Conservation (phyloP, 148 eudicot genomes). For the Cornus suecica region DNA sequence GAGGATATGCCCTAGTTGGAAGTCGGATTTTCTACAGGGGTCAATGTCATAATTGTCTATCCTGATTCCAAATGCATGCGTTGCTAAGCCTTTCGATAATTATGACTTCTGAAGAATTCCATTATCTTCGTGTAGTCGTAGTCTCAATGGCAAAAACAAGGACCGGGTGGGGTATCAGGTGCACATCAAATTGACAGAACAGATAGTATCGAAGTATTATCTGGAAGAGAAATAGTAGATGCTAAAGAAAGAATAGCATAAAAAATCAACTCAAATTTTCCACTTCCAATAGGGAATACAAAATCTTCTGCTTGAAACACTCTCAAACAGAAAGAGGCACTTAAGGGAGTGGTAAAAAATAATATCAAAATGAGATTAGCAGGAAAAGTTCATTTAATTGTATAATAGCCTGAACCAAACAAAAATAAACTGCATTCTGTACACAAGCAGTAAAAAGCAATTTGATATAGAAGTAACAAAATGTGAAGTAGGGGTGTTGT, state of each 20-base stretch:
- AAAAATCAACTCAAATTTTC: background rate
- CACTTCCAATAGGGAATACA: background rate
- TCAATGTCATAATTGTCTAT: too few relatives aligned
- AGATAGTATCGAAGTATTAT: conserved; percentile 1
- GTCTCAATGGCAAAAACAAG: background rate
- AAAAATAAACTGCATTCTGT: conserved; percentile 14
- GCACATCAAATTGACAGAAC: background rate
- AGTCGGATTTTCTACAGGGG: too few relatives aligned
- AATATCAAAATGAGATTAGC: background rate
- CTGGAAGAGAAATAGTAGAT: background rate
- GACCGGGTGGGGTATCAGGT: background rate
- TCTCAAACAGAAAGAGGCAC: background rate
- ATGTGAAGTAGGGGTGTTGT: background rate
- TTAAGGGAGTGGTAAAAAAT: background rate
- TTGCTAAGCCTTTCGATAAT: too few relatives aligned
- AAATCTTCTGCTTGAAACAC: background rate
- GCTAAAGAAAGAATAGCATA: background rate
- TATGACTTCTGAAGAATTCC: background rate
- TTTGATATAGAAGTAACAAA: conserved; percentile 16
- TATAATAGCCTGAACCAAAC: conserved; percentile 12
- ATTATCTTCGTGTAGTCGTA: background rate
- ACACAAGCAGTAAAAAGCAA: conserved; percentile 18
- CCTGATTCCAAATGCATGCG: too few relatives aligned
- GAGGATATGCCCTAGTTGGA: too few relatives aligned
- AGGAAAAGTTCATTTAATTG: background rate